Base-by-base conservation (phyloP, 2,329 filamentous ascomycete genomes). In the Phoma sp. region DNA sequence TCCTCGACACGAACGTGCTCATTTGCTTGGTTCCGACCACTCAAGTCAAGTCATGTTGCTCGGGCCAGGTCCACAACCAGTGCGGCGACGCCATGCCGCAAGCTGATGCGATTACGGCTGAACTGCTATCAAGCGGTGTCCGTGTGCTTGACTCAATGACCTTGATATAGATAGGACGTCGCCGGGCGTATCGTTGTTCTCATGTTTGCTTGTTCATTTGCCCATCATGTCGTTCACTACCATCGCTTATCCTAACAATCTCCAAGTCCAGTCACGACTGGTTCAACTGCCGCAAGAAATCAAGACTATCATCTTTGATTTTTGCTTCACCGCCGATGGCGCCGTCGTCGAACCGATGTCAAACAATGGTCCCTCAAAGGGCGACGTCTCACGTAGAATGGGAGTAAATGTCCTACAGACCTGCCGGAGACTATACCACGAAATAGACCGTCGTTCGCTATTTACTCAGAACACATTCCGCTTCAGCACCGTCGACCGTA, bases 401-500 rank as follows among this genome's bases (percentile, higher is more conserved):
- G 63, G 67, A 8, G 47, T 66, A 4, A 55, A 63, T n/a, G 59
- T 78, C 11, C 61, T 76, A 7, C 71, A 67, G 35, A 75, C 73
- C 13, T 77, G 74, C 52, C 70, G 70, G 30, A 58, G 67, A 29
- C 52, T 73, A 23, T 69, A 76, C 50, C 61, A 64, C 47, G 73
- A 77, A 51, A 59, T 58, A 22, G 67, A 74, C 46, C 49, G 66
- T 39, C 63, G 65, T 14, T 56, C 65, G 9, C 55, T 77, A 0
- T 74, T 71, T 55, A 47, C 66, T 5, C 61, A 65, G 3, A 77
- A 76, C 55, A 65, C 56, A 9, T 76, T 77, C 57, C 61, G 66
- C 36, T 78, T 78, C 60, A 75, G 70, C 6, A 64, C 57, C 30
- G 62, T 71, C 13, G 64, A 69, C 25, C 56, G 60, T 38, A 64